These are phyloP conservation scores for Cymbidium sinense DNA, from an alignment of 106 monocot species.

Conservation along the genomic window DNA sequence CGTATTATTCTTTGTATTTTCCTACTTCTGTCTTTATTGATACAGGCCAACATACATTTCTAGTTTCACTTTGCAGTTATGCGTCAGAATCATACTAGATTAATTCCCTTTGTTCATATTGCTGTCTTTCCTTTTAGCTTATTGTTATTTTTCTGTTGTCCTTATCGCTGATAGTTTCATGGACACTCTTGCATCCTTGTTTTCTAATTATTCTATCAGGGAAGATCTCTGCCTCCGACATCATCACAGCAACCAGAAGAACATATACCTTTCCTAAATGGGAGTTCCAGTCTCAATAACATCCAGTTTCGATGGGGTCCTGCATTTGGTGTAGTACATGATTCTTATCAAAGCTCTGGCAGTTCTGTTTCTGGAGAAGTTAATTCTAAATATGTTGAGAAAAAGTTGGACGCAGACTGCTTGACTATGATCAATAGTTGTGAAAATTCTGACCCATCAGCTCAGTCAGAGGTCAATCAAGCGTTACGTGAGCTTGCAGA, in stretches of 20 bases:
- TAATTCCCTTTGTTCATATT: background rate
- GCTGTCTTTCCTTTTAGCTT: background rate
- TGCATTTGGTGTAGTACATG: background rate
- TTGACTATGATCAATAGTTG: background rate
- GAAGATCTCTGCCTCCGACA: constrained; percentile 3
- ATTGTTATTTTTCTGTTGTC: background rate
- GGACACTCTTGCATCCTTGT: background rate
- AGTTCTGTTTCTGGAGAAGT: constrained; percentile 11
- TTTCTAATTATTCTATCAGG: background rate
- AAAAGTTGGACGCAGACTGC: background rate
- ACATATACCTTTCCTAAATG: background rate
- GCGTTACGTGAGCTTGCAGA: constrained; percentile 7
- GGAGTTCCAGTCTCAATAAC: background rate
- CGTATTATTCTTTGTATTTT: background rate
- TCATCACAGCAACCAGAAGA: background rate
- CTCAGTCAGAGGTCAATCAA: background rate
- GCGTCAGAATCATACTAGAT: background rate
- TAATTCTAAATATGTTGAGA: background rate
- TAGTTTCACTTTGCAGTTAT: background rate
- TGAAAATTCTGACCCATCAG: constrained; percentile 7
- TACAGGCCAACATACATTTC: background rate
- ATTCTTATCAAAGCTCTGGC: constrained; percentile 1
- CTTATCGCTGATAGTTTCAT: background rate
- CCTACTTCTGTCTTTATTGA: background rate
- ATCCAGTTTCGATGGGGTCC: background rate